phyloP scores from a whole-genome alignment of 352 stramenopile species.

The Phytophthora sp. region DNA sequence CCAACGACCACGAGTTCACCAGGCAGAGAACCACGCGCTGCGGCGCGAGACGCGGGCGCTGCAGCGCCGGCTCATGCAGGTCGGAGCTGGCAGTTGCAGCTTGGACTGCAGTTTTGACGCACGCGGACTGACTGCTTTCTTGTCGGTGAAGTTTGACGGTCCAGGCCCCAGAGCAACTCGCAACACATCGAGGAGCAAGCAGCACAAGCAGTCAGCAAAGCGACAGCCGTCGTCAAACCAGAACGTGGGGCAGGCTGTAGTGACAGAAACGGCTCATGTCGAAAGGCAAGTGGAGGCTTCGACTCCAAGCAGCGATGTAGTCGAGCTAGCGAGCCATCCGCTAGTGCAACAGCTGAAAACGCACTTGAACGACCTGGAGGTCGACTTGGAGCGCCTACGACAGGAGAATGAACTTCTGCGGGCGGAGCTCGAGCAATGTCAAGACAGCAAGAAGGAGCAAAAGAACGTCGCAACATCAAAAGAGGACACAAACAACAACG shows the following conservation, averaged over 20 bases:
- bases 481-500: background rate
- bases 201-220: background rate
- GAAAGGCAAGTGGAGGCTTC: background rate
- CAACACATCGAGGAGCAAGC: background rate
- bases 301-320: background rate
- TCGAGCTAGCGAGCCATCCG: conserved; percentile 9
- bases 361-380: conserved; percentile 47
- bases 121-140: too few relatives aligned
- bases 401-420: conserved; percentile 67
- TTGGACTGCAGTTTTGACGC: background rate
- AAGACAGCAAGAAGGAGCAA: background rate
- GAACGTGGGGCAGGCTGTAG: background rate
- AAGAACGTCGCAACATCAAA: background rate
- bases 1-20: conserved; percentile 72
- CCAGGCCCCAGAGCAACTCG: conserved; percentile 8
- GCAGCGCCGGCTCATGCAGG: conserved; percentile 50
- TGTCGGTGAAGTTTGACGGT: conserved; percentile 17
- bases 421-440: conserved; percentile 24
- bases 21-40: conserved; percentile 65
- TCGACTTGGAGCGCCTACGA: conserved; percentile 49
- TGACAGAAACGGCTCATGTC: background rate
- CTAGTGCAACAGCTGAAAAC: conserved; percentile 48
- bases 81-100: conserved; percentile 9
- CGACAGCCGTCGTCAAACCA: background rate
- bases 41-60: conserved; percentile 39